phyloP scores from a whole-genome alignment of 2,329 filamentous ascomycete species.

The Phaeosphaeria sp. region DNA sequence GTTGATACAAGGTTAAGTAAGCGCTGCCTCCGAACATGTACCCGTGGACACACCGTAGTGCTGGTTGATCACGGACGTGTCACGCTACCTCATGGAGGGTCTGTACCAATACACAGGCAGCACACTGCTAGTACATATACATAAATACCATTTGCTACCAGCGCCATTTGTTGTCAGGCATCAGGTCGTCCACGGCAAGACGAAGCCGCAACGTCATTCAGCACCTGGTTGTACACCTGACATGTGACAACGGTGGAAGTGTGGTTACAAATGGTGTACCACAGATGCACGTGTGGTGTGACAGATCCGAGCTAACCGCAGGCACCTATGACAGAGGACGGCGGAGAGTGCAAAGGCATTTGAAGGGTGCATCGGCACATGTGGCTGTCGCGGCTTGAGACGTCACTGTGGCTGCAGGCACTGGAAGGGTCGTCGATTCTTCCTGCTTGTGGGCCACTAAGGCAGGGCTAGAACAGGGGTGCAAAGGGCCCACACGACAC shows the following conservation, averaged over 20 bases:
- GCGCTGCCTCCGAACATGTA: not conserved
- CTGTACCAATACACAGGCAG: not conserved
- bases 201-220: constrained; percentile 9
- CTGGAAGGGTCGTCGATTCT: not conserved
- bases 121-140: not conserved
- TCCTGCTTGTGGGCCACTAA: not conserved
- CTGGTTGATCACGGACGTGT: not conserved
- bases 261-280: not conserved
- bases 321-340: not conserved
- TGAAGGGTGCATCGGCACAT: not conserved
- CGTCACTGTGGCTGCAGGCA: not conserved
- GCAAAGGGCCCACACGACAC: not conserved
- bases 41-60: not conserved
- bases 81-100: not conserved
- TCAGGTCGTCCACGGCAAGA: not conserved
- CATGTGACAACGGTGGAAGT: not conserved
- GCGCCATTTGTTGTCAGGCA: too few relatives aligned
- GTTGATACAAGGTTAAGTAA: constrained; percentile 7
- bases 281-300: not conserved
- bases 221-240: constrained; percentile 5
- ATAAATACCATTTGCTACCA: too few relatives aligned
- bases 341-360: not conserved
- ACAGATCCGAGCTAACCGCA: constrained; percentile 4
- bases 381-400: not conserved
- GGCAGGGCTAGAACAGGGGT: not conserved